Evolutionary conservation across 148 eudicot genomes (phyloP), one percentile per base, ranked within the genome.

Genomic region (Spergularia marina): DNA sequence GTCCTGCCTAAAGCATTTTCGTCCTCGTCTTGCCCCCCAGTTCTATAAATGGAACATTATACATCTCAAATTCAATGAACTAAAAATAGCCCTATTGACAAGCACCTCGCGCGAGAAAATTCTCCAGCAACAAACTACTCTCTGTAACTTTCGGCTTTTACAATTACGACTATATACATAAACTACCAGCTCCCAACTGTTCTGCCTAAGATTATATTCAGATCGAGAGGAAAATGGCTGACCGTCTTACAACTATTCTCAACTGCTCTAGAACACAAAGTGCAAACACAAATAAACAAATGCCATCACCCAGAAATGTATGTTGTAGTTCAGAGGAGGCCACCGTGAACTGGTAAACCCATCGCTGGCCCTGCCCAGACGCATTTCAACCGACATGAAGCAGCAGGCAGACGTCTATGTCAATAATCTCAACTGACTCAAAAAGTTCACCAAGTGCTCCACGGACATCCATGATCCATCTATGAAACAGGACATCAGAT

Each of bases 401-500:
- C 39, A 23, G 49, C 73, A 61, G 57, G 75, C 40, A 80, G 53
- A 72, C 80, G 40, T 44, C 86, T 85, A 71, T 63, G 91, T 85
- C 74, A 93, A 69, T 18, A 93, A 59, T 14, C 74, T 87, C 79
- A 94, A 82, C 59, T 94, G 98, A 85, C 72, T 86, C 86, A 84
- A 90, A 91, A 79, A 94, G 91, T 78, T 91, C 93, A 10, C 96
- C 91, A 47, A 94, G 84, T 13, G 98, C 96, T 67, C 91, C 91
- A 51, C 96, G 98, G 65, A 94, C 93, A 81, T 91, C 96, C 36
- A 30, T 30, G 36, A 30, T 30, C 36, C 96, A 90, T 94, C 98
- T 94, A 89, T 75, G 9, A 65, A 78, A 18, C 36, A 49, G 8
- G 59, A 68, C 1, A 21, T 72, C 56, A 53, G 65, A 47, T 74